Base-by-base conservation (phyloP, 805 yeast genomes). In the Cyberlindnera maritima region DNA sequence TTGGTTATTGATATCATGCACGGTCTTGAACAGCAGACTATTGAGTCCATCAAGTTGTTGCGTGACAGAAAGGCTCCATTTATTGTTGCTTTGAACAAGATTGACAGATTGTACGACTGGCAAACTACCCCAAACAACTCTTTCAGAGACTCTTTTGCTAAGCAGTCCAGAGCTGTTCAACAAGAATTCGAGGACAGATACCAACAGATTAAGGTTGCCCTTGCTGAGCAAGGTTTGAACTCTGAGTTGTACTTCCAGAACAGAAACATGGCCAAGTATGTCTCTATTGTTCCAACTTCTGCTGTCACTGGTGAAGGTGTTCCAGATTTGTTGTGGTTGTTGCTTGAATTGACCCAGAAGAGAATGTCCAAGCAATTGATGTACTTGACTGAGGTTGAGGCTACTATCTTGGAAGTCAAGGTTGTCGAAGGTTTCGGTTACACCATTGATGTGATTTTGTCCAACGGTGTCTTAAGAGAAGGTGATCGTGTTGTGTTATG, bases 271-370 rank as follows among this genome's bases (percentile, higher is more conserved):
- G 73, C 97, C 47, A 89, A 90, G 67, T 89, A 84, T 63, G 99
- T 94, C 46, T 90, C 97, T 32, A 86, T 94, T 60, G 96, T 94
- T 38, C 99, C 99, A 59, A 94, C 99, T 17, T 92, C 98, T 53
- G 99, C 99, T 46, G 95, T 91, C 38, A 91, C 97, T 13, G 99
- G 99, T 68, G 99, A 94, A 73, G 99, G 99, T 87, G 95, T 94
- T 60, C 99, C 99, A 42, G 99, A 94, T 81, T 78, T 94, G 73
- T 80, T 94, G 64, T 90, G 97, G 92, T 79, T 94, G 68, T 75
- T 94, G 64, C 78, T 94, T 60, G 98, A 94, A 70, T 80, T 94
- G 62, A 94, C 99, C 14, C 98, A 94, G 73, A 87, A 88, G 83
- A 86, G 99, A 75, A 94, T 94, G 99, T 88, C 97, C 55, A 91